phyloP scores from a whole-genome alignment of 768 basidiomycete genomes.

The Kwoniella sp. region DNA sequence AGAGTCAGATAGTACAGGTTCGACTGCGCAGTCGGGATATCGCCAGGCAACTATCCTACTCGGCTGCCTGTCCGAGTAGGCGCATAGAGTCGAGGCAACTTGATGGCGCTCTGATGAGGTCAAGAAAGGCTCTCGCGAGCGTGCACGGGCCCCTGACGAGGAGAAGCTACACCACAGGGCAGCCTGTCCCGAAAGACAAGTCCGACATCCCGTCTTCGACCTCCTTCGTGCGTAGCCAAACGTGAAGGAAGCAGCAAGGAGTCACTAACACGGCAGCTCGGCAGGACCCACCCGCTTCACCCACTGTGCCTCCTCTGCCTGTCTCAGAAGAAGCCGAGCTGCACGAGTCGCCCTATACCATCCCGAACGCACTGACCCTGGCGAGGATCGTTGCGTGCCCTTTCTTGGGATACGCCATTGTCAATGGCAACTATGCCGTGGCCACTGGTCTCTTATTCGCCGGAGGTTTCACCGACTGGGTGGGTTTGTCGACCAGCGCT shows the following conservation, averaged over 20 bases:
- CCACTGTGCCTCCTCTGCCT: conserved; percentile 10
- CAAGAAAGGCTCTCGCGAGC: not conserved
- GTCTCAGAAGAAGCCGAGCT: conserved; percentile 26
- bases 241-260: not conserved
- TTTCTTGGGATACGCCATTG: conserved; percentile 80
- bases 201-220: conserved; percentile 5
- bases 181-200: conserved; percentile 2
- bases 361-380: conserved; percentile 83
- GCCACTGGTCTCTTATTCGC: conserved; percentile 82
- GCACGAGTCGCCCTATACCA: conserved; percentile 61
- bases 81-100: too few species aligned
- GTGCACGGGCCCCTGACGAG: not conserved
- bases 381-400: conserved; percentile 88
- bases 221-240: not conserved
- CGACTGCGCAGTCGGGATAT: conserved; percentile 7
- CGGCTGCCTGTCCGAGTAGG: not conserved
- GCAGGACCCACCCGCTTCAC: not conserved
- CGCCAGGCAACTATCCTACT: conserved; percentile 8
- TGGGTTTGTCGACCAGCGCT: conserved; percentile 54
- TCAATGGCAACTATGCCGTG: conserved; percentile 70
- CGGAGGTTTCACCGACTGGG: conserved; percentile 88
- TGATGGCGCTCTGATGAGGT: not conserved
- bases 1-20: conserved; percentile 14
- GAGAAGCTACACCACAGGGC: conserved; percentile 1
- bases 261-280: not conserved